Conservation (phyloP, 2,329 filamentous ascomycete genomes). For the Fusarium longipes region DNA sequence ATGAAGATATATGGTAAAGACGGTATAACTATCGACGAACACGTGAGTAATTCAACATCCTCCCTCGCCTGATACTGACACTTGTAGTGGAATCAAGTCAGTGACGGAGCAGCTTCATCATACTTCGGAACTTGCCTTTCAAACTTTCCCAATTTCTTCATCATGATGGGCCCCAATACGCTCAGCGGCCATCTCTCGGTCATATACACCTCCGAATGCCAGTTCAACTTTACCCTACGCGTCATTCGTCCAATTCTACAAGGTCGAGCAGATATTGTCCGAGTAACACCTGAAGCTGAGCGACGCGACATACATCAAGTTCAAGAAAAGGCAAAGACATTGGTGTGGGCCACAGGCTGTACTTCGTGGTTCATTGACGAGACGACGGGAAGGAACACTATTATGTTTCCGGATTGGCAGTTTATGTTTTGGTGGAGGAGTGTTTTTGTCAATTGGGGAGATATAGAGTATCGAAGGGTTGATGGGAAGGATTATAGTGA, state of each 20-base stretch:
- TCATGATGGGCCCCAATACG: constrained; percentile 49
- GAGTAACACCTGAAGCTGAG: constrained; percentile 48
- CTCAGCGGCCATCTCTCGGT: constrained; percentile 62
- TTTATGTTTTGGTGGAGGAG: constrained; percentile 61
- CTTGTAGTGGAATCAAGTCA: constrained; percentile 44
- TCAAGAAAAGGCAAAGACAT: constrained; percentile 54
- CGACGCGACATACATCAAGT: constrained; percentile 49
- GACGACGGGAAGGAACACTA: constrained; percentile 59
- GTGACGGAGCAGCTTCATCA: constrained; percentile 48
- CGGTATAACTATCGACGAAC: constrained; percentile 53
- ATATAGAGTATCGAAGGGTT: constrained; percentile 47
- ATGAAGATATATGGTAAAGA: constrained; percentile 59
- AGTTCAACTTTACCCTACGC: constrained; percentile 58
- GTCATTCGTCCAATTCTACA: constrained; percentile 53
- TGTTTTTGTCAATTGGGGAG: constrained; percentile 55
- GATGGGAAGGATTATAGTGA: background rate
- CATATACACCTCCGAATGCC: constrained; percentile 63
- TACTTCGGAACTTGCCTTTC: constrained; percentile 63
- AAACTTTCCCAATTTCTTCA: constrained; percentile 58
- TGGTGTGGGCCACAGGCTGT: constrained; percentile 63
- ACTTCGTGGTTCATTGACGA: constrained; percentile 63
- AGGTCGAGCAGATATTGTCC: constrained; percentile 44
- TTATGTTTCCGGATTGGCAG: constrained; percentile 65
- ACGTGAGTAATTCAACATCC: constrained; percentile 49
- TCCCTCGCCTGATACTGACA: constrained; percentile 17